Percentiles rank a stretch among this genome's conserved stretches.
Evolutionary conservation across 768 basidiomycete genomes (phyloP).

Genomic region (Candolleomyces eurysporus): DNA sequence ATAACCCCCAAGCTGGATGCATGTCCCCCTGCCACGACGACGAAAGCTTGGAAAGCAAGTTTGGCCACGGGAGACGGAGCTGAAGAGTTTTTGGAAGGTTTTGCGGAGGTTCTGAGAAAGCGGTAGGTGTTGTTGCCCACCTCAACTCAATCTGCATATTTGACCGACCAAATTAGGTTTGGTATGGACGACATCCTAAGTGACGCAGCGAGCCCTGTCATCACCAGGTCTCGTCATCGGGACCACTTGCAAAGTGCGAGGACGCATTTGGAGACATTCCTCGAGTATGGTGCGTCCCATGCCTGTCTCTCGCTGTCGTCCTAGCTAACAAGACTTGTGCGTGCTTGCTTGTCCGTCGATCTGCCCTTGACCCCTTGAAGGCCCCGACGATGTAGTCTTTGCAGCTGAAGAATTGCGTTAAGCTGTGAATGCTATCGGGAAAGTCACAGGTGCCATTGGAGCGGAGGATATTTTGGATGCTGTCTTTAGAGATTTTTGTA

Average conservation of each 20-base stretch:
- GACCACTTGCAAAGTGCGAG: slow-evolving; percentile 68
- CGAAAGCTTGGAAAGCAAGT: slow-evolving; percentile 60
- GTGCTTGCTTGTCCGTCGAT: background rate
- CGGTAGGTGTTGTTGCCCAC: slow-evolving; percentile 35
- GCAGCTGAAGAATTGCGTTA: slow-evolving; percentile 89
- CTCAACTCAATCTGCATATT: background rate
- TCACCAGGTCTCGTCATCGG: slow-evolving; percentile 80
- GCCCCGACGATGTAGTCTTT: slow-evolving; percentile 69
- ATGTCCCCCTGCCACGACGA: background rate
- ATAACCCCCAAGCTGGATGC: background rate
- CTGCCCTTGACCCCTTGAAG: slow-evolving; percentile 24
- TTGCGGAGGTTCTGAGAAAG: slow-evolving; percentile 49
- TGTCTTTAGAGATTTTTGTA: slow-evolving; percentile 86
- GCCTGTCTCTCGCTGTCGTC: background rate
- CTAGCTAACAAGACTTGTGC: too few relatives aligned
- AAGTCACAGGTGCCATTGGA: slow-evolving; percentile 77
- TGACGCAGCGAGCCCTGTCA: slow-evolving; percentile 45
- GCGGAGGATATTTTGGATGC: slow-evolving; percentile 82
- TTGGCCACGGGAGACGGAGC: slow-evolving; percentile 59
- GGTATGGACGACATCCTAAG: background rate
- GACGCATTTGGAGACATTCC: slow-evolving; percentile 60
- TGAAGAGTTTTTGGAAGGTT: slow-evolving; percentile 54
- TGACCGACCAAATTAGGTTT: background rate
- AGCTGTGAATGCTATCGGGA: slow-evolving; percentile 78
- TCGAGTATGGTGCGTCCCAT: slow-evolving; percentile 28